Evolutionary conservation across 495 filamentous ascomycete species (phyloP).

Genomic region (Annulohypoxylon stygium): DNA sequence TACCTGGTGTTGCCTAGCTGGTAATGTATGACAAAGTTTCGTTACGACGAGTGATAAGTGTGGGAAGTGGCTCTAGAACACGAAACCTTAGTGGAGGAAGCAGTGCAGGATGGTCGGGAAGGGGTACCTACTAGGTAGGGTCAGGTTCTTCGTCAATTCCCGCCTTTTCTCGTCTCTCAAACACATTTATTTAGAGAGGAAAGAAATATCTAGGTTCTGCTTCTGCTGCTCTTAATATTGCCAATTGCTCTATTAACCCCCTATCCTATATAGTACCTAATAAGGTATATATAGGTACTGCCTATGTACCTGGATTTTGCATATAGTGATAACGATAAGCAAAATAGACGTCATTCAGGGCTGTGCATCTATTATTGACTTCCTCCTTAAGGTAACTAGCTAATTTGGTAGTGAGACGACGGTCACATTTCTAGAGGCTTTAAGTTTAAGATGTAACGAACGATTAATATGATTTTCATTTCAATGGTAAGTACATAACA

Average conservation of each 20-base stretch:
- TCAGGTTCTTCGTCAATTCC: slow-evolving; percentile 13
- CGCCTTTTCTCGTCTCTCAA: slow-evolving; percentile 9
- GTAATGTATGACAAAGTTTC: slow-evolving; percentile 5
- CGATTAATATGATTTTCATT: too few species aligned
- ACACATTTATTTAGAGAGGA: neutral
- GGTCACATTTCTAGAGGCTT: neutral
- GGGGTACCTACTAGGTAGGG: neutral
- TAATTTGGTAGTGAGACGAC: slow-evolving; percentile 4
- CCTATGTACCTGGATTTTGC: too few species aligned
- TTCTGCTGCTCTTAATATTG: too few species aligned
- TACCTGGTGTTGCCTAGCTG: neutral
- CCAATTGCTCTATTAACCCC: too few species aligned
- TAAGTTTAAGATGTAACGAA: slow-evolving; percentile 1
- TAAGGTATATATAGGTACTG: too few species aligned
- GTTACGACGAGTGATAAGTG: slow-evolving; percentile 9
- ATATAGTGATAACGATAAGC: slow-evolving; percentile 4
- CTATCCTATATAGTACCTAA: too few species aligned
- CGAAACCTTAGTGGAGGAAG: slow-evolving; percentile 30
- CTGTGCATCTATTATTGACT: too few species aligned
- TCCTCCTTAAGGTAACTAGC: too few species aligned
- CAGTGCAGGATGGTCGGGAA: slow-evolving; percentile 17
- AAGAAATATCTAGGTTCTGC: neutral
- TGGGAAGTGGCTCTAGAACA: slow-evolving; percentile 4
- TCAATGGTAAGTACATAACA: too few species aligned
- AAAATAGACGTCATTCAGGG: neutral